Conservation (phyloP, 768 basidiomycete genomes). For the Tephrocybe rancida region DNA sequence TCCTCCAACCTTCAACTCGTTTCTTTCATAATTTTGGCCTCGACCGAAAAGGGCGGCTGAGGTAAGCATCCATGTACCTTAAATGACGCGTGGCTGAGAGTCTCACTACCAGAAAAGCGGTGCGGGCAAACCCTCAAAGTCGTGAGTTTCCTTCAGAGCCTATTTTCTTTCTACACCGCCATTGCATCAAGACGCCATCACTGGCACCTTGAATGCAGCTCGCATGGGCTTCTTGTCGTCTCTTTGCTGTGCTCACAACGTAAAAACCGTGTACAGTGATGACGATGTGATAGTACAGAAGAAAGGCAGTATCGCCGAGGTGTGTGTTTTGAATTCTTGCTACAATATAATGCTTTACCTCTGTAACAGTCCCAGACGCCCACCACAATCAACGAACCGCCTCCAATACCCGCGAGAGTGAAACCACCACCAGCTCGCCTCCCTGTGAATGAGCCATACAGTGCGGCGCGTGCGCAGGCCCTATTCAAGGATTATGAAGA, state of each 20-base stretch:
- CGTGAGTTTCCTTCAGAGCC: conserved; percentile 22
- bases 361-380: conserved; percentile 10
- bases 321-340: conserved; percentile 15
- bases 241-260: conserved; percentile 63
- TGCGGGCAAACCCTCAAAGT: conserved; percentile 15
- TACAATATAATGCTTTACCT: neutral
- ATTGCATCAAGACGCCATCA: conserved; percentile 6
- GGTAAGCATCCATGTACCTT: conserved; percentile 21
- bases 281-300: conserved; percentile 35
- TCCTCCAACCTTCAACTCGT: neutral
- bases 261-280: conserved; percentile 51
- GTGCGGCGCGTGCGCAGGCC: conserved; percentile 45
- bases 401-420: conserved; percentile 21
- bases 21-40: conserved; percentile 6
- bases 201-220: conserved; percentile 36
- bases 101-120: conserved; percentile 20
- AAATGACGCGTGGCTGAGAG: conserved; percentile 19
- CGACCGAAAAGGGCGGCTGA: conserved; percentile 26
- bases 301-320: conserved; percentile 28
- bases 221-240: conserved; percentile 62
- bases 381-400: conserved; percentile 7
- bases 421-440: conserved; percentile 15
- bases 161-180: conserved; percentile 1
- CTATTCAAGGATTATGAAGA: conserved; percentile 69
- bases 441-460: conserved; percentile 44